phyloP scores from a whole-genome alignment of 1,139 yeast genomes.

The Wickerhamiella pararugosa region DNA sequence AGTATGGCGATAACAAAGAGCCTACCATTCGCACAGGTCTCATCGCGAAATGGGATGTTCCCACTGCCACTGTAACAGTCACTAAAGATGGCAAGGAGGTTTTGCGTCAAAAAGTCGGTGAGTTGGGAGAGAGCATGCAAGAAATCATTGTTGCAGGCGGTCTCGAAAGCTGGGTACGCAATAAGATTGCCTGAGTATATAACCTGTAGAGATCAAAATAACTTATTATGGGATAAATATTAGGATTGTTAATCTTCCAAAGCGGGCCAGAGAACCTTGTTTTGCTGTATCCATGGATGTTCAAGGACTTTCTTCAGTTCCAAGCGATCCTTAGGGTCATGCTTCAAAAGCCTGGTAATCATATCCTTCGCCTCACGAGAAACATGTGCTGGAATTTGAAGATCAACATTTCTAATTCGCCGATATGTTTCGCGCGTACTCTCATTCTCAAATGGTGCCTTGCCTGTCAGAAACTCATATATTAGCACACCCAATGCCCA shows the following conservation, averaged over 20 bases:
- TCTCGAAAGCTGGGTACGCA: conserved; percentile 82
- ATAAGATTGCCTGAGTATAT: conserved; percentile 1
- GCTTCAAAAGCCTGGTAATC: conserved; percentile 41
- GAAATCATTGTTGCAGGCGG: conserved; percentile 97
- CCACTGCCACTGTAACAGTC: conserved; percentile 64
- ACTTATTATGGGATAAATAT: background rate
- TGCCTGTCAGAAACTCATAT: conserved; percentile 76
- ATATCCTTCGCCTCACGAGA: conserved; percentile 66
- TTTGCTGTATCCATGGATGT: conserved; percentile 75
- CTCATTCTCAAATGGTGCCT: conserved; percentile 78
- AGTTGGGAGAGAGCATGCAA: conserved; percentile 85
- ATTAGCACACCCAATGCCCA: conserved; percentile 89
- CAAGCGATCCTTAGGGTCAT: conserved; percentile 54
- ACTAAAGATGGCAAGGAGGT: conserved; percentile 44
- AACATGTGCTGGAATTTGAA: conserved; percentile 54
- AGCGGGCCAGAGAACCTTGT: conserved; percentile 37
- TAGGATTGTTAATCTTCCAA: background rate
- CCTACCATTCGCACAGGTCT: conserved; percentile 91
- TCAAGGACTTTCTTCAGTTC: conserved; percentile 42
- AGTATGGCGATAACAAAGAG: conserved; percentile 39
- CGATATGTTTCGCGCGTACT: conserved; percentile 60
- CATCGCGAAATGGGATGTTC: conserved; percentile 86
- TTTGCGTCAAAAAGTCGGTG: conserved; percentile 80
- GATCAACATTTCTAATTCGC: conserved; percentile 62
- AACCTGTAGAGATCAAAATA: background rate